Evolutionary conservation across 2,329 filamentous ascomycete genomes (phyloP), one percentile per base, ranked within the genome.

Genomic region (Dichotomopilus funicola): DNA sequence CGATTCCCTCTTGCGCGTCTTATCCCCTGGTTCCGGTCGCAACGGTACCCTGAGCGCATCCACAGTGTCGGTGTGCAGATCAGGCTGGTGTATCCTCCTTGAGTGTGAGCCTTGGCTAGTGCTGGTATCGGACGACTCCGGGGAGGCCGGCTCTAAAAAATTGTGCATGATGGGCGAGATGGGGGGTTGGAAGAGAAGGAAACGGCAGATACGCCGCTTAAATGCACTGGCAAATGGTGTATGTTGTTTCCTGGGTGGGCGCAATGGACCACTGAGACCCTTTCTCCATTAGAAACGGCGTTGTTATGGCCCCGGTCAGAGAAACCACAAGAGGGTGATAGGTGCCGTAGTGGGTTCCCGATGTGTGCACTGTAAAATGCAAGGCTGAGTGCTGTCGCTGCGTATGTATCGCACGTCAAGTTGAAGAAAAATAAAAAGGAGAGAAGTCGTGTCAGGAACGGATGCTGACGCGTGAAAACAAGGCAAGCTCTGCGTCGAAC

Each of bases 1-100:
- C 12, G 79, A 82, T 57, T 81, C 79, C 59, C 79, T 71, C 64
- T 71, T 75, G 53, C 64, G 66, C 31, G 73, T 62, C 61, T 73
- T 78, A 36, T 59, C 59, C 47, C 73, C 70, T 9, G 67, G 62
- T 40, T 65, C 72, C 6, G 67, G 60, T 43, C 75, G 75, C 54
- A 79, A 59, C 10, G 76, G 73, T 5, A 75, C 62, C 34, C 73
- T 71, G 47, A 69, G 69, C 54, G 72, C 71, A 59, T 71, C 65
- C 54, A 61, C 66, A 36, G 37, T 33, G 6, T 35, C 58, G 51
- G 46, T 27, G 36, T 55, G 62, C 36, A 73, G 64, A 59, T 74
- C 66, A 34, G 73, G 72, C 11, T 74, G 74, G 27, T 73, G 67
- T 52, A 67, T 59, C 46, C 73, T 69, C 57, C 71, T 69, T 34